Conservation (phyloP, 345 rosid species). For the Hirschfeldia incana region DNA sequence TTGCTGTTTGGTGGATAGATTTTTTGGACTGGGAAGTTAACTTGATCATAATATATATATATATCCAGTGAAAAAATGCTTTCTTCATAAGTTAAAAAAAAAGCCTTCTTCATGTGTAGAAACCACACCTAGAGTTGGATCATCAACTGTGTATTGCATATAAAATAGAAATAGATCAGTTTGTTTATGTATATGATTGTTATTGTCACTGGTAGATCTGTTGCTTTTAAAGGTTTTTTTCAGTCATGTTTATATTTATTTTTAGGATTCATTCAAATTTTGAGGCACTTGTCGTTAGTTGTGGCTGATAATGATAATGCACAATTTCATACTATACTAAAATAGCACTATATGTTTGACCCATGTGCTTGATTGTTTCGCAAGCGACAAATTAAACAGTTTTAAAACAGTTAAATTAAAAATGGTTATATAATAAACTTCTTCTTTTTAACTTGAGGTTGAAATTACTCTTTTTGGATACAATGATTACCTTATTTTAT, state of each 20-base stretch:
- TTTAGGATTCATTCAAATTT: not conserved
- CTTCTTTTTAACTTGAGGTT: constrained; percentile 44
- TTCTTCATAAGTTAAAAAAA: not conserved
- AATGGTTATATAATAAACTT: constrained; percentile 12
- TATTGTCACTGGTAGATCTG: not conserved
- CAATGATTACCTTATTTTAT: constrained; percentile 54
- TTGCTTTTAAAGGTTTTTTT: constrained; percentile 1
- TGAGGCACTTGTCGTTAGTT: constrained; percentile 22
- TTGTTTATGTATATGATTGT: not conserved
- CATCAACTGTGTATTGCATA: not conserved
- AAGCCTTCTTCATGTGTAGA: not conserved
- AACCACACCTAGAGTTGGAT: not conserved
- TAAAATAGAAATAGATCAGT: not conserved
- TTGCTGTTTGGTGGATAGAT: not conserved
- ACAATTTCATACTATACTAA: constrained; percentile 1
- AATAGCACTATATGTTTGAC: constrained; percentile 17
- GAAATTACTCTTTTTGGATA: constrained; percentile 61
- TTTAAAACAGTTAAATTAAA: not conserved
- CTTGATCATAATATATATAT: not conserved
- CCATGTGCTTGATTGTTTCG: constrained; percentile 42
- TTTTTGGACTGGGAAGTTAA: not conserved
- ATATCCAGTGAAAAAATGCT: not conserved
- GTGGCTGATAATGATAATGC: constrained; percentile 24
- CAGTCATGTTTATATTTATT: not conserved
- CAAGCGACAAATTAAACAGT: constrained; percentile 41